Conservation (phyloP, 345 rosid genomes). For the Lepidium africanum region DNA sequence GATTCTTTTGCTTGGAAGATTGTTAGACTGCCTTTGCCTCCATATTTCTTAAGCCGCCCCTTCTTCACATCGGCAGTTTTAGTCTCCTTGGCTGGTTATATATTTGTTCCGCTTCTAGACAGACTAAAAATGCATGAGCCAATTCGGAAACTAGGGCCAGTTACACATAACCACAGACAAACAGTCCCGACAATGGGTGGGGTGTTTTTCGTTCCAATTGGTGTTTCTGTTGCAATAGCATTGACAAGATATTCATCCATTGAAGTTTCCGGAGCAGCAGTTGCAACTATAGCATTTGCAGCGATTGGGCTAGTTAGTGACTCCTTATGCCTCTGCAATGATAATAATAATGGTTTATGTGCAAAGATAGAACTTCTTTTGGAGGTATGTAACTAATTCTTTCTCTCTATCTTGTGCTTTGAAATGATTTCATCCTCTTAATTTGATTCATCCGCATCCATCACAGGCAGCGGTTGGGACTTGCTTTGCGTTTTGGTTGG, state of each 20-base stretch:
- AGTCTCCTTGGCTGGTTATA: conserved; percentile 56
- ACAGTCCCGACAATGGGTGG: conserved; percentile 90
- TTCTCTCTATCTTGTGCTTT: not conserved
- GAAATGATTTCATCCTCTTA: not conserved
- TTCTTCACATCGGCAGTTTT: conserved; percentile 54
- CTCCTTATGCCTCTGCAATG: conserved; percentile 32
- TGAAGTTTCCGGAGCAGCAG: conserved; percentile 70
- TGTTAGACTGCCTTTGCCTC: conserved; percentile 72
- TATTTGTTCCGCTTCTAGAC: conserved; percentile 63
- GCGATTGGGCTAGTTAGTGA: conserved; percentile 71
- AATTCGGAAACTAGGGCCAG: conserved; percentile 36
- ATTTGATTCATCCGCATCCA: conserved; percentile 2
- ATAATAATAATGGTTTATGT: conserved; percentile 41
- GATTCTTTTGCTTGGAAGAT: conserved; percentile 94
- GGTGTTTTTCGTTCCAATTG: conserved; percentile 63
- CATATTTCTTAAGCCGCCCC: conserved; percentile 60
- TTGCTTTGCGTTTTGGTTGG: conserved; percentile 80
- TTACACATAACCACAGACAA: conserved; percentile 36
- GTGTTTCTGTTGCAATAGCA: conserved; percentile 57
- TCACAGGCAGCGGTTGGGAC: conserved; percentile 66
- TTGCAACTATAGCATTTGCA: conserved; percentile 60
- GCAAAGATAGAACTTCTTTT: conserved; percentile 47
- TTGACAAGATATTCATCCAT: conserved; percentile 46
- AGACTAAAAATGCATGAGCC: conserved; percentile 44
- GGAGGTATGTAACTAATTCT: conserved; percentile 39